Evolutionary conservation across 805 yeast genomes (phyloP).

Genomic region (Hanseniaspora valbyensis): DNA sequence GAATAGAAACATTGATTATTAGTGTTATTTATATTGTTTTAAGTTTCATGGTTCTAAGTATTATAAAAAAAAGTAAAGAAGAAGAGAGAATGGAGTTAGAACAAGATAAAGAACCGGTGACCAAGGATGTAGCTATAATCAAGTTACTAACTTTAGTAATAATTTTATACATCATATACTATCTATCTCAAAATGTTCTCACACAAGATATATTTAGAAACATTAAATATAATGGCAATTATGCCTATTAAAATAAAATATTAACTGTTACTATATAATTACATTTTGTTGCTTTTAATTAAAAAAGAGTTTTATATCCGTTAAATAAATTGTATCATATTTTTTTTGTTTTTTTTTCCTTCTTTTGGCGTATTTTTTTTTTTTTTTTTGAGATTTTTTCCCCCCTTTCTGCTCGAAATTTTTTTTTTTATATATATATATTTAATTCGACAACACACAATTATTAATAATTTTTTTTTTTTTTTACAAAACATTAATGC

Average conservation of each 20-base stretch:
- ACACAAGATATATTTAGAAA: not conserved
- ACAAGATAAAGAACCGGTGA: not conserved
- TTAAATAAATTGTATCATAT: no score
- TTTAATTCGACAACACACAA: no score
- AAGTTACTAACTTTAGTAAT: not conserved
- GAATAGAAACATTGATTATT: slow-evolving; percentile 50
- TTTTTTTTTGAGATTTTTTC: no score
- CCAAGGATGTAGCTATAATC: not conserved
- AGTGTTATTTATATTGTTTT: slow-evolving; percentile 40
- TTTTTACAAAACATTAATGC: no score
- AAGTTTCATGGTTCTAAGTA: slow-evolving; percentile 32
- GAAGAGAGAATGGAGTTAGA: not conserved
- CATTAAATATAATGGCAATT: not conserved
- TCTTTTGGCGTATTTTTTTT: no score
- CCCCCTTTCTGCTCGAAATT: no score
- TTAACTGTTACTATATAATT: no score
- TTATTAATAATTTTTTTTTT: no score
- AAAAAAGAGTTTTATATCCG: no score
- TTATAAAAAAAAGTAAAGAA: slow-evolving; percentile 33
- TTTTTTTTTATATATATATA: no score
- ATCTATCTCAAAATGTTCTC: slow-evolving; percentile 1
- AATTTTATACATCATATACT: not conserved
- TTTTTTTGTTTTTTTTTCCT: not conserved
- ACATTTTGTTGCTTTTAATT: no score
- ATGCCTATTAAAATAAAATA: slow-evolving; percentile 8